phyloP scores from a whole-genome alignment of 2,329 filamentous ascomycete genomes.

The Talaromyces sp. region DNA sequence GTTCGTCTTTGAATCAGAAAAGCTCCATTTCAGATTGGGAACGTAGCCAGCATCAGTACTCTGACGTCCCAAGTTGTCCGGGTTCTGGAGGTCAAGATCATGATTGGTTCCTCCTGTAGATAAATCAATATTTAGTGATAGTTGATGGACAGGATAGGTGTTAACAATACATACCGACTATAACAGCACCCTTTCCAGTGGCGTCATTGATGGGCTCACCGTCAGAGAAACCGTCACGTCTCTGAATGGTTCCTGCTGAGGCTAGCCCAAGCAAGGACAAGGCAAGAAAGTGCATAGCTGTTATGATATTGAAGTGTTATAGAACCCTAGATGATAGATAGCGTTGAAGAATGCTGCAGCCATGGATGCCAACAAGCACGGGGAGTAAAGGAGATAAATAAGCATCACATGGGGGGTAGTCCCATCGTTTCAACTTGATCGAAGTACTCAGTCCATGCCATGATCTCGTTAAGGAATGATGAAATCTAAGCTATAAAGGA shows the following conservation, averaged over 20 bases:
- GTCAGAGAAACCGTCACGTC: slow-evolving; percentile 37
- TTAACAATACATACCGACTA: slow-evolving; percentile 45
- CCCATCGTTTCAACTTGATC: background rate
- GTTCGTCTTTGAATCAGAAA: slow-evolving; percentile 60
- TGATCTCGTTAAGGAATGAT: background rate
- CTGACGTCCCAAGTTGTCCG: slow-evolving; percentile 57
- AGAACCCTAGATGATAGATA: background rate
- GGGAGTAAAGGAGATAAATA: background rate
- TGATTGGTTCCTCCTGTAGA: slow-evolving; percentile 57
- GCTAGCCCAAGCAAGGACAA: slow-evolving; percentile 13
- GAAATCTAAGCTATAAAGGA: background rate
- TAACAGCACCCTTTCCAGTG: slow-evolving; percentile 52
- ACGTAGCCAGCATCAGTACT: slow-evolving; percentile 59
- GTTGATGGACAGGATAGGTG: background rate
- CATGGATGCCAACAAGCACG: background rate
- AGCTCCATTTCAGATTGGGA: slow-evolving; percentile 64
- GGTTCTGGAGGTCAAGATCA: slow-evolving; percentile 56
- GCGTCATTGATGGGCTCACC: slow-evolving; percentile 51
- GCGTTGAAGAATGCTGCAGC: background rate
- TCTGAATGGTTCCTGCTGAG: slow-evolving; percentile 14
- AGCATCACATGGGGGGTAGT: background rate
- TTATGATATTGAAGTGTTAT: background rate
- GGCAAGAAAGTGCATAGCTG: background rate
- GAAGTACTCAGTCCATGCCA: background rate
- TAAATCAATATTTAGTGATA: slow-evolving; percentile 7